Evolutionary conservation across 208 protist species (phyloP).

Genomic region (Crithidia fasciculata): DNA sequence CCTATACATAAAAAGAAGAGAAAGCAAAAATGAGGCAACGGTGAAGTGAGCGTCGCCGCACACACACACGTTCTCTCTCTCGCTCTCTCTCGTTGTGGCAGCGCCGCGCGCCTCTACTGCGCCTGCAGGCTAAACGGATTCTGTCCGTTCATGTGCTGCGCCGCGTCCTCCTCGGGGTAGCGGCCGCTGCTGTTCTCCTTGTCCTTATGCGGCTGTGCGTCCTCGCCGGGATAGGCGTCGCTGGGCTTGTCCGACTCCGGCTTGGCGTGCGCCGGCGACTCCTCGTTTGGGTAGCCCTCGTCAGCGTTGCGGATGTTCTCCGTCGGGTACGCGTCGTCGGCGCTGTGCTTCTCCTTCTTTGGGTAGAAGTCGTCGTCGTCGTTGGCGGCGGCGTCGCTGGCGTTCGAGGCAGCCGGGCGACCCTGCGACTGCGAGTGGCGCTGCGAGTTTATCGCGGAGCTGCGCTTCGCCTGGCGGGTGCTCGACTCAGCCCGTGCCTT

Average conservation of each 20-base stretch:
- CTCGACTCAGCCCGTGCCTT: conserved; percentile 33
- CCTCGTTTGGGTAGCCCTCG: conserved; percentile 5
- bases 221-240: conserved; percentile 4
- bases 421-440: neutral
- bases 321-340: neutral
- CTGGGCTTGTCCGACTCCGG: neutral
- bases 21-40: neutral
- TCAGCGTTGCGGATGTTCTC: neutral
- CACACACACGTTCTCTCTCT: neutral
- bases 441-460: neutral
- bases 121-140: conserved; percentile 12
- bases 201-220: neutral
- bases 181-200: neutral
- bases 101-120: neutral
- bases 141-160: conserved; percentile 6
- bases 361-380: conserved; percentile 25
- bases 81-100: too few species aligned
- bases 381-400: neutral
- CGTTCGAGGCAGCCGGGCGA: neutral
- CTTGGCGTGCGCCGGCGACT: neutral
- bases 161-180: conserved; percentile 13
- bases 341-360: conserved; percentile 16
- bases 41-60: neutral
- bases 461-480: conserved; percentile 17
- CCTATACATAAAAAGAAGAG: conserved; percentile 1